A percentile compares a stretch with the other conserved stretches of the same genome.
These are phyloP conservation scores for Pythium phragmiticola DNA, from an alignment of 352 stramenopile genomes.

Conservation along the genomic window DNA sequence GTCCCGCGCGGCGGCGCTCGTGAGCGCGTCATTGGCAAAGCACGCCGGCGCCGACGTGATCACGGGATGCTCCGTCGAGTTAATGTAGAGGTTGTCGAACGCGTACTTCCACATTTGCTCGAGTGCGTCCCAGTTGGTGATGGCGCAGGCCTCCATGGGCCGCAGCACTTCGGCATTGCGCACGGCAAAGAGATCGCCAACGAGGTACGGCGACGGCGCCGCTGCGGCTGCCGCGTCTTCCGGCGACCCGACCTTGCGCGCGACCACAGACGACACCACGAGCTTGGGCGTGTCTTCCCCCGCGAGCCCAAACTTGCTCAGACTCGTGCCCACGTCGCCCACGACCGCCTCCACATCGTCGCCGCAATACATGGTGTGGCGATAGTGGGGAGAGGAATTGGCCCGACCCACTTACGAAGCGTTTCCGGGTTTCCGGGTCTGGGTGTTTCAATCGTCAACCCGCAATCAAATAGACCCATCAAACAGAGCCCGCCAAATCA, in stretches of 20 bases:
- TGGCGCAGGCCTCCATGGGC: conserved; percentile 53
- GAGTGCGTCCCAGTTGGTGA: conserved; percentile 84
- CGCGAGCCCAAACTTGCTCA: conserved; percentile 93
- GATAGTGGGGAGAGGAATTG: not conserved
- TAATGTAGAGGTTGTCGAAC: conserved; percentile 68
- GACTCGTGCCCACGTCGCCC: conserved; percentile 90
- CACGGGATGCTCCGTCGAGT: conserved; percentile 70
- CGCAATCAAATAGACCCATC: not conserved
- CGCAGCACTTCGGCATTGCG: conserved; percentile 59
- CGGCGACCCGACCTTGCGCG: conserved; percentile 21
- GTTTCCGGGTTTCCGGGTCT: conserved; percentile 5
- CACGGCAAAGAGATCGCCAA: conserved; percentile 58
- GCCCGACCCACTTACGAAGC: not conserved
- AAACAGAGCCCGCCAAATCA: not conserved
- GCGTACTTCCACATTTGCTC: conserved; percentile 82
- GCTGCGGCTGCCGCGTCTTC: not conserved
- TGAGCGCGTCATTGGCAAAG: conserved; percentile 69
- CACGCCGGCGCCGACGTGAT: conserved; percentile 75
- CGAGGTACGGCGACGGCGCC: conserved; percentile 25
- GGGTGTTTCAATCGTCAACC: not conserved
- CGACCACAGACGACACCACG: conserved; percentile 78
- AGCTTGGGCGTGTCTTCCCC: conserved; percentile 93
- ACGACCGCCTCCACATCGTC: conserved; percentile 96
- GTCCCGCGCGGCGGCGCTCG: conserved; percentile 54
- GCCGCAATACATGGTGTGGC: conserved; percentile 91